Conservation (phyloP, 2,329 filamentous ascomycete species). For the Endoconidiophora polonica region DNA sequence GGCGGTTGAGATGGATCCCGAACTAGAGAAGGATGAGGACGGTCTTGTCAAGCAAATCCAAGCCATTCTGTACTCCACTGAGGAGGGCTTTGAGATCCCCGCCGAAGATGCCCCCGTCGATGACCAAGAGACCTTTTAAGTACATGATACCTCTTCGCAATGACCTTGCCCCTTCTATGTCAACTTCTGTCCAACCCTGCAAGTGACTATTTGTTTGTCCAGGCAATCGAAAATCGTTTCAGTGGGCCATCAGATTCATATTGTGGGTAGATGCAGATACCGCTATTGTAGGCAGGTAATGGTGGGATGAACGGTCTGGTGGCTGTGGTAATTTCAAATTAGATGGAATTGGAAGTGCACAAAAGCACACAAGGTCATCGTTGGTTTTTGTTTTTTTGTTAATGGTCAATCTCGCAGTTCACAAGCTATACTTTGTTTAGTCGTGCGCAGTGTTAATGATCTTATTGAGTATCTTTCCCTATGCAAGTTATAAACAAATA, state of each 20-base stretch:
- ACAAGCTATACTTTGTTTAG: too few species aligned
- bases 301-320: too few species aligned
- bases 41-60: slow-evolving; percentile 92
- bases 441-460: too few species aligned
- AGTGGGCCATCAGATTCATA: too few species aligned
- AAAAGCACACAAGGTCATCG: too few species aligned
- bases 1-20: slow-evolving; percentile 79
- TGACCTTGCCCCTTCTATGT: slow-evolving; percentile 2
- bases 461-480: background rate
- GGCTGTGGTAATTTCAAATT: too few species aligned
- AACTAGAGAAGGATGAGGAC: slow-evolving; percentile 86
- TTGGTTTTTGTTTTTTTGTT: background rate
- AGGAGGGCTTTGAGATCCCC: slow-evolving; percentile 83
- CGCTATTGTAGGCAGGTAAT: too few species aligned
- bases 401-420: too few species aligned
- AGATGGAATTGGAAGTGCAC: too few species aligned
- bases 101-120: slow-evolving; percentile 54
- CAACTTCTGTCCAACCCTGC: background rate
- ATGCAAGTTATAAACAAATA: background rate
- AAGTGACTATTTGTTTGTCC: too few species aligned
- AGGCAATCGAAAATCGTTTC: too few species aligned
- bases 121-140: slow-evolving; percentile 66
- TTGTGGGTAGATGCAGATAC: too few species aligned
- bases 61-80: slow-evolving; percentile 90
- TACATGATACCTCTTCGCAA: background rate